A percentile compares a stretch with the other conserved stretches of the same genome.
phyloP scores from a whole-genome alignment of 495 filamentous ascomycete species.

The Hypoxylon lienhwacheense region DNA sequence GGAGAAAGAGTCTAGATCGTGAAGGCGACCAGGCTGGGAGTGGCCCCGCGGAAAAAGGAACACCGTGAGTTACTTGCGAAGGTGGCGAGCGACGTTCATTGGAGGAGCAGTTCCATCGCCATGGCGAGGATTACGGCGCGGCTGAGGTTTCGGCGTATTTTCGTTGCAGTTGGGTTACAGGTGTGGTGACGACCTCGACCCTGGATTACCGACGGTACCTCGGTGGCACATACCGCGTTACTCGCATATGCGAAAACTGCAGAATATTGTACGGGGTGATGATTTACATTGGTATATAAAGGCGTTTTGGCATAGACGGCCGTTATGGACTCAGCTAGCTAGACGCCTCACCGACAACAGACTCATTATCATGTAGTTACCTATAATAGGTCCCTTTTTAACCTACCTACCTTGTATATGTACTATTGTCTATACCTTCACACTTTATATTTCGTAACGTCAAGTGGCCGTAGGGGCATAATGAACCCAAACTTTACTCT shows the following conservation, averaged over 20 bases:
- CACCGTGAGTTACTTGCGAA: conserved; percentile 8
- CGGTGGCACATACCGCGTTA: conserved; percentile 15
- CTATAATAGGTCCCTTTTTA: too few species aligned
- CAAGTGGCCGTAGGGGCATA: too few species aligned
- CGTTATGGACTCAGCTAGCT: too few species aligned
- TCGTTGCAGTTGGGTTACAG: conserved; percentile 22
- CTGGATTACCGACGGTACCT: conserved; percentile 8
- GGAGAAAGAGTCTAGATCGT: conserved; percentile 12
- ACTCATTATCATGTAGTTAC: too few species aligned
- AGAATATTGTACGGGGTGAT: conserved; percentile 4
- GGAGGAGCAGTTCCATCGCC: conserved; percentile 17
- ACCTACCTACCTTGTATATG: too few species aligned
- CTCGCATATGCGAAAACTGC: too few species aligned
- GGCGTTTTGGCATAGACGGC: conserved; percentile 10
- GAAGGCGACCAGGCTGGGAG: conserved; percentile 6
- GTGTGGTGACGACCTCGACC: conserved; percentile 2
- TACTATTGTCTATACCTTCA: too few species aligned
- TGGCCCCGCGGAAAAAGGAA: conserved; percentile 5
- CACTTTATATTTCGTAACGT: too few species aligned
- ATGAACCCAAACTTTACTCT: too few species aligned
- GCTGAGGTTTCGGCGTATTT: conserved; percentile 22
- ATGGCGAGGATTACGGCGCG: conserved; percentile 25
- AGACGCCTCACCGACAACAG: too few species aligned
- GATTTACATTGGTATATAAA: conserved; percentile 11
- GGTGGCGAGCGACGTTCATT: conserved; percentile 12